These are phyloP conservation scores for Lyophyllum semitale DNA, from an alignment of 768 basidiomycete genomes.

Conservation along the genomic window DNA sequence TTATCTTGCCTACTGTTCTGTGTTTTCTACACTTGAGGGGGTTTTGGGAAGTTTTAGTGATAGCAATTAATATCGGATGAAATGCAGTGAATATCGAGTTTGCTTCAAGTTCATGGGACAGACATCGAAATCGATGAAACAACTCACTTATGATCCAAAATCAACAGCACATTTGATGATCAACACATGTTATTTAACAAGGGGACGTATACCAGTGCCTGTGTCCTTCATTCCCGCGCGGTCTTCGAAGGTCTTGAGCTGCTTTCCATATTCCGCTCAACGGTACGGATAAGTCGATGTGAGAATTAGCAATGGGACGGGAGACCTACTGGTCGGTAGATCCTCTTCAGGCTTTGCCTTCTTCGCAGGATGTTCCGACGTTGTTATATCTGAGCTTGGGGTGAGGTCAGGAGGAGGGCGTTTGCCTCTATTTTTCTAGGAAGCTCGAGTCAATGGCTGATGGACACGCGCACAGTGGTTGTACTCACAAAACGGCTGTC, in stretches of 20 bases:
- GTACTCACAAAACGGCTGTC: constrained; percentile 42
- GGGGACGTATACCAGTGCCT: constrained; percentile 43
- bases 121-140: background rate
- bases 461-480: background rate
- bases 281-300: background rate
- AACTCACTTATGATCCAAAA: constrained; percentile 9
- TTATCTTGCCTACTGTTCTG: no score
- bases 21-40: no score
- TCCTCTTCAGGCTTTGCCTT: constrained; percentile 34
- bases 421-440: constrained; percentile 58
- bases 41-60: no score
- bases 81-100: no score
- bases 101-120: background rate
- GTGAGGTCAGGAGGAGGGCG: constrained; percentile 45
- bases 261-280: constrained; percentile 41
- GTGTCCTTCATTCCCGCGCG: constrained; percentile 43
- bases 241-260: constrained; percentile 37
- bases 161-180: background rate
- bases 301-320: background rate
- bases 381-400: constrained; percentile 11
- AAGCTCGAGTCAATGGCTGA: background rate
- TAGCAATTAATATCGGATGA: no score
- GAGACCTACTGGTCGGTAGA: constrained; percentile 30
- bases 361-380: constrained; percentile 33
- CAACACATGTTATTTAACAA: constrained; percentile 38